Percentiles rank a stretch among this genome's conserved stretches.
Conservation (phyloP, 2,329 filamentous ascomycete species). For the Cordyceps cicadae region DNA sequence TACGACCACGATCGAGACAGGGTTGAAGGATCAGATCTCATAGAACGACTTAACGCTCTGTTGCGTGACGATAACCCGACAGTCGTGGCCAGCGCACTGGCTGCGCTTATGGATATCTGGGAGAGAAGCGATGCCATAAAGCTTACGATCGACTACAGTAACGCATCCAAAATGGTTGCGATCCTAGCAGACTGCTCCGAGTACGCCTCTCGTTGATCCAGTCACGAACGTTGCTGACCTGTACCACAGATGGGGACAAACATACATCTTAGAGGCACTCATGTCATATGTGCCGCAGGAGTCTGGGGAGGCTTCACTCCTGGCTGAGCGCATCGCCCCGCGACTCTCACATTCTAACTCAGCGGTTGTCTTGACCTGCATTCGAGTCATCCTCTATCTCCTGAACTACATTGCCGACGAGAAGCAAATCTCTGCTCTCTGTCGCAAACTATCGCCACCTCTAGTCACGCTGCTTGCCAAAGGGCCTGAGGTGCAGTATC, state of each 20-base stretch:
- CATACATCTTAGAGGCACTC: slow-evolving; percentile 92
- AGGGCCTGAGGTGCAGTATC: slow-evolving; percentile 95
- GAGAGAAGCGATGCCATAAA: slow-evolving; percentile 96
- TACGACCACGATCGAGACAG: slow-evolving; percentile 92
- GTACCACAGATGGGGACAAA: slow-evolving; percentile 79
- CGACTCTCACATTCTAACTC: slow-evolving; percentile 95
- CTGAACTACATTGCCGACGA: slow-evolving; percentile 98
- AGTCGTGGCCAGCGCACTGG: slow-evolving; percentile 88
- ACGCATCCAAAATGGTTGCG: slow-evolving; percentile 95
- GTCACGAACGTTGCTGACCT: slow-evolving; percentile 9
- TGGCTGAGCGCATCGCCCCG: slow-evolving; percentile 92
- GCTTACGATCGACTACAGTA: slow-evolving; percentile 93
- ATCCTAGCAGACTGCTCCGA: slow-evolving; percentile 96
- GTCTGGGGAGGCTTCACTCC: slow-evolving; percentile 72
- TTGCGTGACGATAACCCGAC: slow-evolving; percentile 94
- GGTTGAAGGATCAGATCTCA: slow-evolving; percentile 85
- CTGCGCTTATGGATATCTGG: slow-evolving; percentile 94
- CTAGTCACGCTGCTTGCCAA: slow-evolving; percentile 92
- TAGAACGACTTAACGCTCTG: slow-evolving; percentile 82
- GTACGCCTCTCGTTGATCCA: slow-evolving; percentile 44
- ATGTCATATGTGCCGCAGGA: slow-evolving; percentile 98
- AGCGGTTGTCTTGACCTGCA: slow-evolving; percentile 90
- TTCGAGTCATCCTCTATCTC: slow-evolving; percentile 90
- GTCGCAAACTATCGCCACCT: slow-evolving; percentile 87
- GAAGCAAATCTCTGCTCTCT: slow-evolving; percentile 77